Percentiles rank a stretch among this genome's conserved stretches.
phyloP scores from a whole-genome alignment of 148 eudicot species.

The Nyssa sinensis region DNA sequence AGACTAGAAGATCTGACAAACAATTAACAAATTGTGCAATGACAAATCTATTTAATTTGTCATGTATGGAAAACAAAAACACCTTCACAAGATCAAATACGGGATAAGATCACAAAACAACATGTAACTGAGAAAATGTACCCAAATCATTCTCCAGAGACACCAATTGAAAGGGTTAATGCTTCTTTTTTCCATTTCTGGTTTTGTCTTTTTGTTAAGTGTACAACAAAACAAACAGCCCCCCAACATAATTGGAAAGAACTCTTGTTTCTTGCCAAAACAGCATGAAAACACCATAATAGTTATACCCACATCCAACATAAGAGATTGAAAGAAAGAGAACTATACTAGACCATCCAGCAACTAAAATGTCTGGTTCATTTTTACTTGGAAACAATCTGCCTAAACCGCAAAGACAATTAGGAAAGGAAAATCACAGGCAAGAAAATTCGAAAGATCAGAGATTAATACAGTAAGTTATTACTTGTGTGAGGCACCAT shows the following conservation, averaged over 20 bases:
- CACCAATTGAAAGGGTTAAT: constrained; percentile 27
- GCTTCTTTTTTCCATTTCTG: constrained; percentile 23
- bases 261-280: constrained; percentile 18
- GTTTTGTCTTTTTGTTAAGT: constrained; percentile 23
- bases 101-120: neutral
- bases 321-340: constrained; percentile 16
- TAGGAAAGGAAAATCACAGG: constrained; percentile 15
- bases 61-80: neutral
- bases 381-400: neutral
- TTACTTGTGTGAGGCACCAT: constrained; percentile 15
- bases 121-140: neutral
- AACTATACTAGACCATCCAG: constrained; percentile 31
- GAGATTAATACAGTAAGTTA: constrained; percentile 10
- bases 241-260: constrained; percentile 31
- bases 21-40: neutral
- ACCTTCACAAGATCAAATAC: neutral
- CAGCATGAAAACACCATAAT: constrained; percentile 24
- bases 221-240: constrained; percentile 32
- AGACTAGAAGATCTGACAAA: neutral
- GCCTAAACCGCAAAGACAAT: neutral
- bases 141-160: constrained; percentile 7
- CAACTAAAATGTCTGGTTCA: neutral
- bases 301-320: constrained; percentile 27
- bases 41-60: too few relatives aligned
- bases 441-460: constrained; percentile 14